These are phyloP conservation scores for Camptophora hylomeconis DNA, from an alignment of 2,329 filamentous ascomycete genomes.

Conservation along the genomic window DNA sequence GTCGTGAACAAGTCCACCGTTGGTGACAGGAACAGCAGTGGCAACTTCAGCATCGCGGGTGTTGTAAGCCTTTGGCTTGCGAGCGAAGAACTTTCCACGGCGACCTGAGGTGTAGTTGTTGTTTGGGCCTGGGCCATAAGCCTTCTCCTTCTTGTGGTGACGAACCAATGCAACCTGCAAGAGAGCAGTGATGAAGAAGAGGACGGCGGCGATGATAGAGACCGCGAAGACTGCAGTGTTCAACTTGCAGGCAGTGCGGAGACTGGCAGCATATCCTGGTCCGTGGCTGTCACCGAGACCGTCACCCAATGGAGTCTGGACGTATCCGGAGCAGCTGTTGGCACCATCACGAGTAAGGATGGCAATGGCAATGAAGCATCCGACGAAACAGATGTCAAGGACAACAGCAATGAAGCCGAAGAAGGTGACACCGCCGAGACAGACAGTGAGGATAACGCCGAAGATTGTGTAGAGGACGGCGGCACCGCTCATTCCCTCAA, in stretches of 20 bases:
- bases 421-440: conserved; percentile 59
- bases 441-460: conserved; percentile 65
- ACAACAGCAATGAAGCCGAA: conserved; percentile 59
- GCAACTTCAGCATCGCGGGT: conserved; percentile 33
- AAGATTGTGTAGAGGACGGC: conserved; percentile 62
- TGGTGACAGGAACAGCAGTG: conserved; percentile 18
- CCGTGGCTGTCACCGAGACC: conserved; percentile 42
- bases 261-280: conserved; percentile 25
- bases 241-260: conserved; percentile 56
- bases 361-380: conserved; percentile 70
- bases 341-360: conserved; percentile 58
- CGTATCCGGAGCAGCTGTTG: conserved; percentile 48
- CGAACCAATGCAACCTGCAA: conserved; percentile 56
- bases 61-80: conserved; percentile 20
- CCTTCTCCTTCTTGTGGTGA: conserved; percentile 62
- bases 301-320: conserved; percentile 56
- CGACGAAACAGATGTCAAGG: conserved; percentile 64
- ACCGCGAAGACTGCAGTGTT: conserved; percentile 68
- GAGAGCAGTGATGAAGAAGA: conserved; percentile 61
- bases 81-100: conserved; percentile 32
- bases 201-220: conserved; percentile 66
- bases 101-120: conserved; percentile 57
- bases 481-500: conserved; percentile 64
- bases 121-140: conserved; percentile 50
- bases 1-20: conserved; percentile 13